Percentiles rank a stretch among this genome's conserved stretches.
phyloP scores from a whole-genome alignment of 305 asterid species.

The Plantago coronopus region DNA sequence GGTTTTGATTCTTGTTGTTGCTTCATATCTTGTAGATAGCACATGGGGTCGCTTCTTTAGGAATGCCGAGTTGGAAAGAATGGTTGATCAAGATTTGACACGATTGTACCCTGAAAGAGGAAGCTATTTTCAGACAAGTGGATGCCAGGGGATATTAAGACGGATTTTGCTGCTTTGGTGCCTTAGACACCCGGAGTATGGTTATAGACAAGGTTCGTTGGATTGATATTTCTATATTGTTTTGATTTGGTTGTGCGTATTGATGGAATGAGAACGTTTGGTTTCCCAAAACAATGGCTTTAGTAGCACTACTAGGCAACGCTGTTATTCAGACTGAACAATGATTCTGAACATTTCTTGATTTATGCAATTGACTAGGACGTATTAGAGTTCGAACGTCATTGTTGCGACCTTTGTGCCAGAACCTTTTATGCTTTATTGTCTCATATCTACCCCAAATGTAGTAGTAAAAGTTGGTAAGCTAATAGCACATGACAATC shows the following conservation, averaged over 20 bases:
- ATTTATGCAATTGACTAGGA: slow-evolving; percentile 12
- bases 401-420: slow-evolving; percentile 6
- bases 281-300: neutral
- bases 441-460: slow-evolving; percentile 8
- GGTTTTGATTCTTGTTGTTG: slow-evolving; percentile 7
- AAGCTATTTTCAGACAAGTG: slow-evolving; percentile 85
- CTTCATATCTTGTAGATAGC: slow-evolving; percentile 55
- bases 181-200: slow-evolving; percentile 75
- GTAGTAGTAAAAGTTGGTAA: neutral
- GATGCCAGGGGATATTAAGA: slow-evolving; percentile 80
- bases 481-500: slow-evolving; percentile 5
- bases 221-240: slow-evolving; percentile 5
- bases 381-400: slow-evolving; percentile 11
- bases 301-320: no score
- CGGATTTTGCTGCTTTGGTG: slow-evolving; percentile 91
- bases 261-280: neutral
- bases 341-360: neutral
- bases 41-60: slow-evolving; percentile 95
- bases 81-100: slow-evolving; percentile 94
- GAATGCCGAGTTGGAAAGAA: slow-evolving; percentile 84
- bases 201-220: slow-evolving; percentile 80
- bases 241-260: neutral
- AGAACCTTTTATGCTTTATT: neutral
- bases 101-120: slow-evolving; percentile 96
- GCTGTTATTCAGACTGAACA: neutral